Evolutionary conservation across 306 rosid genomes (phyloP), one percentile per base, ranked within the genome.

Genomic region (Mimosa pudica): DNA sequence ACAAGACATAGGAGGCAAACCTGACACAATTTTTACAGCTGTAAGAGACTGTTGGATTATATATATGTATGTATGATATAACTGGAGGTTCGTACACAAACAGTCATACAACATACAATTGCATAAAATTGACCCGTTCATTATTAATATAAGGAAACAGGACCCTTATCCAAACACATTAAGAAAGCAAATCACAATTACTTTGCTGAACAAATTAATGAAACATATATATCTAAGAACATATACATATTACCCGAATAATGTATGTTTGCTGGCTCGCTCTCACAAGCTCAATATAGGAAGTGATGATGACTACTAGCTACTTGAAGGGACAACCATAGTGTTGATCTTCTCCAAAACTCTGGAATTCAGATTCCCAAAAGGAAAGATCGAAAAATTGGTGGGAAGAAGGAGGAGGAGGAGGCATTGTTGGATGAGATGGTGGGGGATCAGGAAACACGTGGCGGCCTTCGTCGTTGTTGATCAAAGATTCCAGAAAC

Each of bases 401-500:
- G 20, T n/a, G 9, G 38, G 68, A 41, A 11, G 78, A 73, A 35
- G 47, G 17, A 55, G 62, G 7, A 55, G 62, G 7, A 16, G 63
- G 3, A n/a, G 10, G 11, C 30, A 57, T 52, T 4, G 51, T 4
- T 32, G 44, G 75, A 6, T 70, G 57, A 11, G 38, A 38, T 12
- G 36, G n/a, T 4, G 74, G 46, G 2, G 20, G 16, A 61, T 1
- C 11, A 1, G 61, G 18, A 24, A 71, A 51, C 5, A 49, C 76
- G 11, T 72, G 60, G 41, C 10, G 65, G 65, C 0, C 62, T 24
- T 89, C 92, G 35, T 87, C 81, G 45, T 89, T 90, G 20, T 87
- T 82, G 71, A 87, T 83, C 76, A 87, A 46, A 14, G 92, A 87
- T 35, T 89, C 86, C 55, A 89, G 79, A 78, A 89, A 87, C 49